phyloP scores from a whole-genome alignment of 2,329 filamentous ascomycete species.

The Myriosclerotinia scirpicola region DNA sequence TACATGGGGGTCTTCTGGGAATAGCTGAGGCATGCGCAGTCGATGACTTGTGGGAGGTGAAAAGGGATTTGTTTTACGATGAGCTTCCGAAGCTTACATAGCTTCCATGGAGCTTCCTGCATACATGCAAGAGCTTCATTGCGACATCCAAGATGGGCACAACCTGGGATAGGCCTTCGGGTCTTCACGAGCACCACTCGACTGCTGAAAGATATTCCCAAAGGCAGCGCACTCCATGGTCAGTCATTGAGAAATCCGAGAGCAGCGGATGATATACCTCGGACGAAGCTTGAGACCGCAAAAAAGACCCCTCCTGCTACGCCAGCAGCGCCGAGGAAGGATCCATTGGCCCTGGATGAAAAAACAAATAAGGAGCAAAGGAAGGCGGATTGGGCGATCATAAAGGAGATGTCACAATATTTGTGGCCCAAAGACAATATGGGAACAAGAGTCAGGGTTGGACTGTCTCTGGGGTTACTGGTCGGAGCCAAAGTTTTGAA shows the following conservation, averaged over 20 bases:
- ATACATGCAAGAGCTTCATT: slow-evolving; percentile 32
- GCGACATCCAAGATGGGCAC: slow-evolving; percentile 32
- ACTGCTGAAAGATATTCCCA: slow-evolving; percentile 31
- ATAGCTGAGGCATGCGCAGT: slow-evolving; percentile 22
- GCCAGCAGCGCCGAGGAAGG: slow-evolving; percentile 41
- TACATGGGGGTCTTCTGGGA: slow-evolving; percentile 22
- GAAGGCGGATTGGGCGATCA: slow-evolving; percentile 97
- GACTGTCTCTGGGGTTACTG: slow-evolving; percentile 78
- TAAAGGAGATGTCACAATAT: slow-evolving; percentile 96
- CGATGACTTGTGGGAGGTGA: slow-evolving; percentile 27
- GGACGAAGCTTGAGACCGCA: slow-evolving; percentile 33
- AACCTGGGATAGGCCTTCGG: slow-evolving; percentile 31
- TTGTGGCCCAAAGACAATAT: slow-evolving; percentile 91
- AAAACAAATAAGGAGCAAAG: slow-evolving; percentile 82
- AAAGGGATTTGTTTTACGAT: slow-evolving; percentile 29
- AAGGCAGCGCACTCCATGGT: slow-evolving; percentile 27
- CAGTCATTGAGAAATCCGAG: slow-evolving; percentile 31
- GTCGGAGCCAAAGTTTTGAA: slow-evolving; percentile 93
- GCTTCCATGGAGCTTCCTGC: slow-evolving; percentile 37
- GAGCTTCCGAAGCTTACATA: slow-evolving; percentile 36
- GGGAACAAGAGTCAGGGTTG: slow-evolving; percentile 80
- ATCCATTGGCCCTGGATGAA: slow-evolving; percentile 63
- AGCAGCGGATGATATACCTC: slow-evolving; percentile 31
- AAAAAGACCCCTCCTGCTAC: slow-evolving; percentile 29
- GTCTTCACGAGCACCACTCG: slow-evolving; percentile 38